Percentiles rank a stretch among this genome's conserved stretches.
phyloP scores from a whole-genome alignment of 139 green algal genomes.

The Tetradesmus lagerheimii region DNA sequence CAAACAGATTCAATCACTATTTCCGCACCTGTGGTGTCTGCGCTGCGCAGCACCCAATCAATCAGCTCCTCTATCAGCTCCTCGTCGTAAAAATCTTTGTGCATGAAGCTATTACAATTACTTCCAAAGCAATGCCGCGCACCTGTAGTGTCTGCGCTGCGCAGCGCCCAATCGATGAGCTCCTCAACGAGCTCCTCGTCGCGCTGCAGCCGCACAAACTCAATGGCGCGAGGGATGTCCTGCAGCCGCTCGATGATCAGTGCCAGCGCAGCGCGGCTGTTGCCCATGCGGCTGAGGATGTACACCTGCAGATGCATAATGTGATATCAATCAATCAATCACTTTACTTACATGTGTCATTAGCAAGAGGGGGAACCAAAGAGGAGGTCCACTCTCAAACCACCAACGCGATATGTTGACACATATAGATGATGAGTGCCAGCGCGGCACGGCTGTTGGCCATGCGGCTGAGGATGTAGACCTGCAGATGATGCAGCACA shows the following conservation, averaged over 20 bases:
- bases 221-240: conserved; percentile 93
- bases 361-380: too few relatives aligned
- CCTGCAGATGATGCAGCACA: conserved; percentile 48
- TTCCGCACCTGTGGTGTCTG: conserved; percentile 80
- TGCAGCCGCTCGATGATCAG: conserved; percentile 91
- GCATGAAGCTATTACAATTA: too few relatives aligned
- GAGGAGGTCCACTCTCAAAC: too few relatives aligned
- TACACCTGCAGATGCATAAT: conserved; percentile 73
- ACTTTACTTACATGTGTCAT: too few relatives aligned
- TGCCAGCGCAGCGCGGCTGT: conserved; percentile 75
- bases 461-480: conserved; percentile 94
- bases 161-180: conserved; percentile 87
- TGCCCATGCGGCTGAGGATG: conserved; percentile 93
- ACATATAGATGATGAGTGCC: conserved; percentile 83
- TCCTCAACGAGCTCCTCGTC: conserved; percentile 96
- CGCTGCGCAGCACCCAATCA: conserved; percentile 71
- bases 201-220: conserved; percentile 88
- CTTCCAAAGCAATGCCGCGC: not conserved
- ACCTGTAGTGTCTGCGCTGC: conserved; percentile 79
- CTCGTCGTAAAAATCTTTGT: too few relatives aligned
- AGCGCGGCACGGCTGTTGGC: conserved; percentile 82
- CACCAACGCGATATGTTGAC: too few relatives aligned
- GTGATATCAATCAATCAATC: too few relatives aligned
- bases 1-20: too few relatives aligned
- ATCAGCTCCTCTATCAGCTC: conserved; percentile 96